Conservation (phyloP, 257 asterid genomes). For the Fraxinus anomala region DNA sequence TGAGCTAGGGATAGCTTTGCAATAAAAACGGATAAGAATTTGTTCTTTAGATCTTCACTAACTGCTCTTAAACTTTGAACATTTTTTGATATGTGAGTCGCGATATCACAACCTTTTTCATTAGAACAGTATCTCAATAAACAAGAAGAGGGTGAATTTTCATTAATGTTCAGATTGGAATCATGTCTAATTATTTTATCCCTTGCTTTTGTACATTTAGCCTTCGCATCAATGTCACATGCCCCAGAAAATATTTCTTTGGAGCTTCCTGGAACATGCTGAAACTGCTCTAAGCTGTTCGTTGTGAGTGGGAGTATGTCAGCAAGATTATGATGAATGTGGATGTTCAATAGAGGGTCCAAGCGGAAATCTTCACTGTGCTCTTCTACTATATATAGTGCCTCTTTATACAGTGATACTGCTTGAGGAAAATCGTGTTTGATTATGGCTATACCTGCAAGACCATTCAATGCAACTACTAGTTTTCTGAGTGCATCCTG, state of each 20-base stretch:
- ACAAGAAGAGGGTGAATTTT: constrained; percentile 36
- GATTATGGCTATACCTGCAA: constrained; percentile 92
- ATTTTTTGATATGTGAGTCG: constrained; percentile 34
- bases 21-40: constrained; percentile 66
- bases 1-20: constrained; percentile 66
- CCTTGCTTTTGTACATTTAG: constrained; percentile 34
- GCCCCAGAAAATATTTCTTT: constrained; percentile 29
- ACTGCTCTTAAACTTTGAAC: constrained; percentile 45
- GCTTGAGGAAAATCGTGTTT: constrained; percentile 73
- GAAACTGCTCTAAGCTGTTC: constrained; percentile 33
- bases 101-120: constrained; percentile 30
- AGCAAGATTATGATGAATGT: constrained; percentile 86
- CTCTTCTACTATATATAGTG: constrained; percentile 69
- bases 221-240: constrained; percentile 35
- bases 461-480: constrained; percentile 89
- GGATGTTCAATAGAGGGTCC: constrained; percentile 92
- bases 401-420: constrained; percentile 75
- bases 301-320: constrained; percentile 53
- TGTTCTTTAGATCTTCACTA: constrained; percentile 71
- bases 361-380: constrained; percentile 82
- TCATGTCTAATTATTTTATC: constrained; percentile 34
- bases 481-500: constrained; percentile 89
- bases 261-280: constrained; percentile 35
- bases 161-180: constrained; percentile 32
- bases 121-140: constrained; percentile 28